Evolutionary conservation across 1,284 basidiomycete species (phyloP).

Genomic region (Marasmius sp.): DNA sequence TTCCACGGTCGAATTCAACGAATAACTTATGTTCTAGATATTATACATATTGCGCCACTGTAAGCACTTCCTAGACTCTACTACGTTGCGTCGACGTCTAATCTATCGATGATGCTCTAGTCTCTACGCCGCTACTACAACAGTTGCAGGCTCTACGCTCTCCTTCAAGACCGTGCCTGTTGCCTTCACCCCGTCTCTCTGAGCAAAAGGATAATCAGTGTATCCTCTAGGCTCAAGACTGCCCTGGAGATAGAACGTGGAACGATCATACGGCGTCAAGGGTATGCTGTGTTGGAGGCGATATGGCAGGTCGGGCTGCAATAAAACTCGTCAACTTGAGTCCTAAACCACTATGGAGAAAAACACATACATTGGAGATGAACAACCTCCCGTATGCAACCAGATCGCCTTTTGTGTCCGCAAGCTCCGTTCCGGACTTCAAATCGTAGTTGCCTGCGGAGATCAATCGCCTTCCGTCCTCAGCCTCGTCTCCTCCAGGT

Average conservation of each 20-base stretch:
- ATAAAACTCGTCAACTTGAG: too few species aligned
- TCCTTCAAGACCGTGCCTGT: too few species aligned
- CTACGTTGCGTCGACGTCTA: too few species aligned
- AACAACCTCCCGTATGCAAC: slow-evolving; percentile 43
- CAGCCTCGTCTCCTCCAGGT: slow-evolving; percentile 9
- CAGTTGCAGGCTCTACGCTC: too few species aligned
- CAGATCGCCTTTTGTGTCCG: slow-evolving; percentile 33
- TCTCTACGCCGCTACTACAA: too few species aligned
- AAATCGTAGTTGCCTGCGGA: slow-evolving; percentile 44
- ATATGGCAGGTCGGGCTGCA: background rate
- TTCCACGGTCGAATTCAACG: too few species aligned
- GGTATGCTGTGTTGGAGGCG: slow-evolving; percentile 15
- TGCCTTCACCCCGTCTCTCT: background rate
- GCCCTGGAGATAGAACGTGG: slow-evolving; percentile 25
- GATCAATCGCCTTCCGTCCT: slow-evolving; percentile 38
- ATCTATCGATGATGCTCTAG: too few species aligned
- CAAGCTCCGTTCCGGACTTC: slow-evolving; percentile 30
- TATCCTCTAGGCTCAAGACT: slow-evolving; percentile 29
- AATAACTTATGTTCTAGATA: too few species aligned
- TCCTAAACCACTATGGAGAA: background rate
- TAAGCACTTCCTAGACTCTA: too few species aligned
- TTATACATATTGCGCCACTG: too few species aligned
- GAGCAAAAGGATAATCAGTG: slow-evolving; percentile 33
- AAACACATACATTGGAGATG: slow-evolving; percentile 5
- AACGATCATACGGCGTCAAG: slow-evolving; percentile 23